Evolutionary conservation across 176 grass and related monocot species (phyloP).

Genomic region (Puccinellia tenuiflora): DNA sequence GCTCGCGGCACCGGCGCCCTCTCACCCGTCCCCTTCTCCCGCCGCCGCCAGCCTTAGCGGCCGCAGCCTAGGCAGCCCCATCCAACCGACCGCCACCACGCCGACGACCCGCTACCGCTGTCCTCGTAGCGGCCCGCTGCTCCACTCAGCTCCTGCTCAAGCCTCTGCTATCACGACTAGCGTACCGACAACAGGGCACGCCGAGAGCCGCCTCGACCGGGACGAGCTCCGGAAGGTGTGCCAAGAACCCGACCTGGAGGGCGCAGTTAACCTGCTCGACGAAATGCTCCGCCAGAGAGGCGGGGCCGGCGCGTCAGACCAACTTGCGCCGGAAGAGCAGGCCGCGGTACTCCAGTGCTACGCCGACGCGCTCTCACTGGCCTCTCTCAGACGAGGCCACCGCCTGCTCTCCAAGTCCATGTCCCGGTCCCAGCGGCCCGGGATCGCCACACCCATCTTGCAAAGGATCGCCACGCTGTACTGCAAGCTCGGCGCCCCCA

Average conservation of each 20-base stretch:
- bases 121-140: neutral
- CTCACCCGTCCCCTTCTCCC: neutral
- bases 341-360: conserved; percentile 40
- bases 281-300: conserved; percentile 26
- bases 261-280: conserved; percentile 45
- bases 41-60: neutral
- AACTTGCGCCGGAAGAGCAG: conserved; percentile 21
- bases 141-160: neutral
- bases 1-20: neutral
- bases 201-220: neutral
- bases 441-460: conserved; percentile 15
- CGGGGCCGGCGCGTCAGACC: neutral
- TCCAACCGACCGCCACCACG: neutral
- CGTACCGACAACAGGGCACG: too few relatives aligned
- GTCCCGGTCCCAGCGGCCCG: neutral
- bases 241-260: conserved; percentile 15
- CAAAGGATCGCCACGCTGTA: conserved; percentile 45
- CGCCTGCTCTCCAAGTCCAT: conserved; percentile 31
- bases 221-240: conserved; percentile 23
- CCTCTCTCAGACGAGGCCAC: conserved; percentile 38
- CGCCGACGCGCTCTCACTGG: conserved; percentile 35
- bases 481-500: conserved; percentile 53
- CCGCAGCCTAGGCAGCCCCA: neutral
- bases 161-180: neutral
- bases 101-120: neutral